These are phyloP conservation scores for Aspergillus novoparasiticus DNA, from an alignment of 2,329 filamentous ascomycete genomes.

Conservation along the genomic window DNA sequence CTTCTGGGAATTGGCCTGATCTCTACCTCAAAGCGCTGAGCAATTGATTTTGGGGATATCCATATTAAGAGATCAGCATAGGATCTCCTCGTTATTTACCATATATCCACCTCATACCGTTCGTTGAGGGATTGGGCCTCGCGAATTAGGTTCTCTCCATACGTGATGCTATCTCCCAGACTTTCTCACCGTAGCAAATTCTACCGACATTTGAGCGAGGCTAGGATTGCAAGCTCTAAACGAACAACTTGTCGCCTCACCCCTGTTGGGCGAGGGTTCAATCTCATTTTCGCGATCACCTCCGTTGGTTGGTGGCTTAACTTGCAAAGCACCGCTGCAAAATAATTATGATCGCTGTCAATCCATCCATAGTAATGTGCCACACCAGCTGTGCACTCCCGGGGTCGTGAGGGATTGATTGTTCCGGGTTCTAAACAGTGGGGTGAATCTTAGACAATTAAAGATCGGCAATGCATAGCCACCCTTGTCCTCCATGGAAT, in stretches of 20 bases:
- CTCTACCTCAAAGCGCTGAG: not conserved
- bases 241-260: not conserved
- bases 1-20: not conserved
- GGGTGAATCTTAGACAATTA: not conserved
- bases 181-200: not conserved
- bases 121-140: not conserved
- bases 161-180: not conserved
- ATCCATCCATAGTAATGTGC: not conserved
- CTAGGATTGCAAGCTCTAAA: not conserved
- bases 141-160: not conserved
- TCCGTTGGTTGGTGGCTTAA: not conserved
- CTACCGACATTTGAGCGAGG: not conserved
- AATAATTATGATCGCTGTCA: not conserved
- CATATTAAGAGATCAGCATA: not conserved
- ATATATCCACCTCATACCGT: not conserved
- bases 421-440: not conserved
- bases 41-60: not conserved
- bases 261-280: not conserved
- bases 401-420: not conserved
- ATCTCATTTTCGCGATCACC: not conserved
- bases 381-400: no score
- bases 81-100: not conserved
- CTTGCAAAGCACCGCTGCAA: not conserved
- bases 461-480: not conserved
- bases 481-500: not conserved